These are phyloP conservation scores for Mycena galopus DNA, from an alignment of 768 basidiomycete species.

Conservation along the genomic window DNA sequence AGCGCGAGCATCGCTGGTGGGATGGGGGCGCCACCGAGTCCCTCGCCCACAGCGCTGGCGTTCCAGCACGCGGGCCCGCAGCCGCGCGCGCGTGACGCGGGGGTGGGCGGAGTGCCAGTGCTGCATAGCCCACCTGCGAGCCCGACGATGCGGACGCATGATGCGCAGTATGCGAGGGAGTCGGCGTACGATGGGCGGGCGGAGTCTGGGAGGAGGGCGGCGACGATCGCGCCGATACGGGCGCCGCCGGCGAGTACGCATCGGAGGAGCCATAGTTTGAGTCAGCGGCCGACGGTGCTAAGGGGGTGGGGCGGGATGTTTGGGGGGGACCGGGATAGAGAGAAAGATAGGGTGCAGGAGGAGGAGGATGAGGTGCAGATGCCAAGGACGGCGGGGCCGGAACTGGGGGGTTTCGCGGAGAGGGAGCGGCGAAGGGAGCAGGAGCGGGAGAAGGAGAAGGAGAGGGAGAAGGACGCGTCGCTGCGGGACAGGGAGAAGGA, in stretches of 20 bases:
- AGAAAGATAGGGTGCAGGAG: neutral
- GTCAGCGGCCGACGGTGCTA: slow-evolving; percentile 72
- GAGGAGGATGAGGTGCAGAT: slow-evolving; percentile 53
- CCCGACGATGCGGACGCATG: slow-evolving; percentile 33
- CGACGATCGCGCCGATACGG: slow-evolving; percentile 60
- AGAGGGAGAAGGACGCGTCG: slow-evolving; percentile 50
- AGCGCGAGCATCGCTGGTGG: neutral
- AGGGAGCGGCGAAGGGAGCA: slow-evolving; percentile 43
- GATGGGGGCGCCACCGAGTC: slow-evolving; percentile 51
- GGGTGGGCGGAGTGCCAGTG: slow-evolving; percentile 62
- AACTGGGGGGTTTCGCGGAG: slow-evolving; percentile 67
- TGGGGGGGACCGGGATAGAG: slow-evolving; percentile 52
- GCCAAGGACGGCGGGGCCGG: slow-evolving; percentile 78
- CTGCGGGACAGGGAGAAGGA: slow-evolving; percentile 53
- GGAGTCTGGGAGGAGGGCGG: slow-evolving; percentile 37
- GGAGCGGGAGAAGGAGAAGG: slow-evolving; percentile 54
- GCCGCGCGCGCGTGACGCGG: slow-evolving; percentile 77
- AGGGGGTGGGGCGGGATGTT: slow-evolving; percentile 75
- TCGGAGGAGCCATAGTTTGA: slow-evolving; percentile 86
- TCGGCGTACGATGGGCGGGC: neutral
- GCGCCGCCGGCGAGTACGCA: slow-evolving; percentile 86
- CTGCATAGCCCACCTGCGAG: slow-evolving; percentile 42
- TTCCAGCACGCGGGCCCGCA: slow-evolving; percentile 74
- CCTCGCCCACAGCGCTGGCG: slow-evolving; percentile 67
- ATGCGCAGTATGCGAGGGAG: neutral